These are phyloP conservation scores for Penicillium sp. DNA, from an alignment of 2,329 filamentous ascomycete genomes.

Conservation along the genomic window DNA sequence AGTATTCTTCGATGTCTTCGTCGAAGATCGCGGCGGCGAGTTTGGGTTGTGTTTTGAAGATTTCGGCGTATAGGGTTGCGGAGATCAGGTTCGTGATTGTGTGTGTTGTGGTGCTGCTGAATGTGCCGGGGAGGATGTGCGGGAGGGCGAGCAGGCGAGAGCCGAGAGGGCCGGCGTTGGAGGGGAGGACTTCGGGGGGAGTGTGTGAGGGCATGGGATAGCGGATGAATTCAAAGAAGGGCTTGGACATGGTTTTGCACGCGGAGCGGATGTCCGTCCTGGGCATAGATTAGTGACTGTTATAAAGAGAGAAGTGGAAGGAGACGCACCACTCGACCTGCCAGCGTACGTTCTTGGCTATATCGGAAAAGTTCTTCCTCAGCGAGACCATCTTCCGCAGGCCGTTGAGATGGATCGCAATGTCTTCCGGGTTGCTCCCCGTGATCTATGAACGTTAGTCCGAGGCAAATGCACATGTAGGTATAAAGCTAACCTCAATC, in stretches of 20 bases:
- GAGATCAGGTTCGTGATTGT: slow-evolving; percentile 33
- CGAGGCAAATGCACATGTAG: background rate
- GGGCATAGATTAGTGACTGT: background rate
- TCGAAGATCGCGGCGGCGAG: slow-evolving; percentile 25
- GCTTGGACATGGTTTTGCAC: slow-evolving; percentile 35
- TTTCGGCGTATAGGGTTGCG: slow-evolving; percentile 35
- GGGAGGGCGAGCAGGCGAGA: slow-evolving; percentile 30
- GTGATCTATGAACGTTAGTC: slow-evolving; percentile 26
- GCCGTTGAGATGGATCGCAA: slow-evolving; percentile 38
- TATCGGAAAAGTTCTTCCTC: slow-evolving; percentile 34
- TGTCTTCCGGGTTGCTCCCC: slow-evolving; percentile 35
- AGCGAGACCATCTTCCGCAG: slow-evolving; percentile 37
- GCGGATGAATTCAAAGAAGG: slow-evolving; percentile 37
- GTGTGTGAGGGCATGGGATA: slow-evolving; percentile 28
- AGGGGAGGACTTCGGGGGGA: slow-evolving; percentile 18
- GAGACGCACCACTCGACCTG: slow-evolving; percentile 36
- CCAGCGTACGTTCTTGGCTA: slow-evolving; percentile 34
- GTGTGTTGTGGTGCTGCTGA: slow-evolving; percentile 27
- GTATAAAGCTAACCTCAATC: slow-evolving; percentile 31
- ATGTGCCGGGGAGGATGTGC: slow-evolving; percentile 31
- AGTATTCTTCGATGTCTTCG: slow-evolving; percentile 36
- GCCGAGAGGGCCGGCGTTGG: slow-evolving; percentile 22
- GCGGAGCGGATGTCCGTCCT: slow-evolving; percentile 40
- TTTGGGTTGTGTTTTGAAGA: slow-evolving; percentile 26
- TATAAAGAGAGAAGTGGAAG: too few relatives aligned